Percentiles rank a stretch among this genome's conserved stretches.
phyloP scores from a whole-genome alignment of 371 early-diverging fungal genomes.

The Rhizomucor pusillus region DNA sequence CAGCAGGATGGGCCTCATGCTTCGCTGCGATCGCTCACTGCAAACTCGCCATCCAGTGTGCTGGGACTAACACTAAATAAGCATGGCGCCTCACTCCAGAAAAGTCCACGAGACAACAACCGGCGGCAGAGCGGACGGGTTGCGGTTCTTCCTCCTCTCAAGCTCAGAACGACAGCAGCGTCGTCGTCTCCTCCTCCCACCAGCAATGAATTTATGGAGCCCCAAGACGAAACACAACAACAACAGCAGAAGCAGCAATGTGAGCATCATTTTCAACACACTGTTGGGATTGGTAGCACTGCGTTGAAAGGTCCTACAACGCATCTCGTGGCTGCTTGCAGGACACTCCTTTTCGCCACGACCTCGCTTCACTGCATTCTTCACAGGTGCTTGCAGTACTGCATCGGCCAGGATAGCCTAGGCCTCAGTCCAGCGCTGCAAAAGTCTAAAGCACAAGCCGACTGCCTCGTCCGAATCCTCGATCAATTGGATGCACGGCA shows the following conservation, averaged over 20 bases:
- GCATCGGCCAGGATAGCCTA: conserved; percentile 20
- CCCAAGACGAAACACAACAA: background rate
- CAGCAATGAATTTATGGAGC: background rate
- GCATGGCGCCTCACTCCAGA: conserved; percentile 16
- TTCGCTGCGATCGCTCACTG: conserved; percentile 16
- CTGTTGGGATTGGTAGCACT: background rate
- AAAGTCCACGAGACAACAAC: conserved; percentile 8
- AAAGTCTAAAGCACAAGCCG: conserved; percentile 20
- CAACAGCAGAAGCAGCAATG: no score
- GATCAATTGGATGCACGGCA: conserved; percentile 13
- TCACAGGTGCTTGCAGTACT: conserved; percentile 21
- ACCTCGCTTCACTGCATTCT: conserved; percentile 25
- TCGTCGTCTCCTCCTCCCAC: conserved; percentile 1
- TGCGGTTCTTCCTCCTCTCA: conserved; percentile 20
- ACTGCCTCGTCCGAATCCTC: conserved; percentile 13
- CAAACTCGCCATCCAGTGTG: conserved; percentile 11
- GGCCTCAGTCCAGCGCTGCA: conserved; percentile 16
- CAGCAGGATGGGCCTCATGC: conserved; percentile 9
- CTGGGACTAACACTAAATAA: conserved; percentile 18
- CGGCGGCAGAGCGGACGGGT: conserved; percentile 12
- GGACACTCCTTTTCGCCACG: conserved; percentile 30
- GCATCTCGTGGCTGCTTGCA: conserved; percentile 25
- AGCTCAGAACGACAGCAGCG: conserved; percentile 7
- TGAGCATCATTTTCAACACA: conserved; percentile 8
- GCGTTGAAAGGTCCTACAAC: conserved; percentile 1